phyloP scores from a whole-genome alignment of 2,329 filamentous ascomycete species.

The Botrytis aclada region DNA sequence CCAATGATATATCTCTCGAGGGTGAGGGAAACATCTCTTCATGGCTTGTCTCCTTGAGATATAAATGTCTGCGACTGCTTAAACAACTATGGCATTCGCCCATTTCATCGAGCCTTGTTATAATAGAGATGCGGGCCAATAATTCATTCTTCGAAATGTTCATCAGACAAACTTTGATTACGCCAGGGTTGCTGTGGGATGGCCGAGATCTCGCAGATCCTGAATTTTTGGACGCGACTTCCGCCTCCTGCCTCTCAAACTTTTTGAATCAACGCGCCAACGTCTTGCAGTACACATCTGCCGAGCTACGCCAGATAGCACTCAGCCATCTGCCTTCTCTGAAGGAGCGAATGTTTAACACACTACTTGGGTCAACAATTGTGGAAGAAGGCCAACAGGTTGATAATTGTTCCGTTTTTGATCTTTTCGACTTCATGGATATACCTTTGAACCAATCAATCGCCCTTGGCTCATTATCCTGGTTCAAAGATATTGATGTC shows the following conservation, averaged over 20 bases:
- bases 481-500: slow-evolving; percentile 66
- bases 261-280: slow-evolving; percentile 76
- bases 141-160: slow-evolving; percentile 80
- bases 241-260: slow-evolving; percentile 44
- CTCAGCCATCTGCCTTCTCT: slow-evolving; percentile 67
- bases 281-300: slow-evolving; percentile 78
- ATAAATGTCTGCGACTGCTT: slow-evolving; percentile 69
- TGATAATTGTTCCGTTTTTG: slow-evolving; percentile 74
- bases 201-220: slow-evolving; percentile 56
- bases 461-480: slow-evolving; percentile 54
- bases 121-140: slow-evolving; percentile 74
- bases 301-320: slow-evolving; percentile 76
- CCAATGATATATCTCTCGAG: slow-evolving; percentile 62
- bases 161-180: slow-evolving; percentile 66
- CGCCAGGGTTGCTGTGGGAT: slow-evolving; percentile 71
- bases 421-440: slow-evolving; percentile 88
- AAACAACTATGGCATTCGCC: slow-evolving; percentile 80
- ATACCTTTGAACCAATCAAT: slow-evolving; percentile 49
- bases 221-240: slow-evolving; percentile 61
- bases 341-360: slow-evolving; percentile 65
- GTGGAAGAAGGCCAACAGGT: slow-evolving; percentile 64
- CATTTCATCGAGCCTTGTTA: slow-evolving; percentile 70
- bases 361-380: slow-evolving; percentile 74
- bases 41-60: slow-evolving; percentile 68
- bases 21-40: slow-evolving; percentile 55